Evolutionary conservation across 768 basidiomycete genomes (phyloP).

Genomic region (Boletus sensibilis): DNA sequence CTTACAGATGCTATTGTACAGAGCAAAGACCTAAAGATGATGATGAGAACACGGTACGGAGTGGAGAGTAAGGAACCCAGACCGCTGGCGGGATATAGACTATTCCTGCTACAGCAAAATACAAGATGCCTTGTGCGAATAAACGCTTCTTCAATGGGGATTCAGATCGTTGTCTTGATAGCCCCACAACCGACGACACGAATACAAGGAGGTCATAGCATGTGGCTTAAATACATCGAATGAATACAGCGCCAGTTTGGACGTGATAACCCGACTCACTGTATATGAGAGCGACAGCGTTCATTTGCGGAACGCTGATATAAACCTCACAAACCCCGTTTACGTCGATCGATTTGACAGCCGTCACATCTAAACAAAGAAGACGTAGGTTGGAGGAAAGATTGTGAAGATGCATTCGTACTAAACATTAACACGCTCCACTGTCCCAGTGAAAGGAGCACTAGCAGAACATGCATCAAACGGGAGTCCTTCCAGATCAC

Average conservation of each 20-base stretch:
- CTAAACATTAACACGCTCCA: slow-evolving; percentile 14
- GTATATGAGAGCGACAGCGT: slow-evolving; percentile 4
- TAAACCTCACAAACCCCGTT: background rate
- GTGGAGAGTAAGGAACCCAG: background rate
- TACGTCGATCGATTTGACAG: background rate
- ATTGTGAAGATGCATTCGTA: background rate
- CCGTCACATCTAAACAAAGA: slow-evolving; percentile 4
- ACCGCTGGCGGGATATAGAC: slow-evolving; percentile 17
- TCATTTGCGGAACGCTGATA: background rate
- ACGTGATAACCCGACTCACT: slow-evolving; percentile 3
- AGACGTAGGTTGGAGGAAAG: background rate
- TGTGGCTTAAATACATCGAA: slow-evolving; percentile 7
- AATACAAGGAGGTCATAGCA: slow-evolving; percentile 21
- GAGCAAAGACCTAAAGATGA: slow-evolving; percentile 4
- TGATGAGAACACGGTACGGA: background rate
- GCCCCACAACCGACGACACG: slow-evolving; percentile 13
- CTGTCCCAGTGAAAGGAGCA: slow-evolving; percentile 18
- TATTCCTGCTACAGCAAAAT: slow-evolving; percentile 13
- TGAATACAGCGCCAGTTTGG: background rate
- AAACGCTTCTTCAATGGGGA: slow-evolving; percentile 20
- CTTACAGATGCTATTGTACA: slow-evolving; percentile 8
- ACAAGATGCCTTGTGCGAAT: slow-evolving; percentile 16
- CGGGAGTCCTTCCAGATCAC: slow-evolving; percentile 23
- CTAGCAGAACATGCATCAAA: slow-evolving; percentile 10
- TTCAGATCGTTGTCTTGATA: slow-evolving; percentile 7